Conservation (phyloP, 495 filamentous ascomycete species). For the Terfezia boudieri region DNA sequence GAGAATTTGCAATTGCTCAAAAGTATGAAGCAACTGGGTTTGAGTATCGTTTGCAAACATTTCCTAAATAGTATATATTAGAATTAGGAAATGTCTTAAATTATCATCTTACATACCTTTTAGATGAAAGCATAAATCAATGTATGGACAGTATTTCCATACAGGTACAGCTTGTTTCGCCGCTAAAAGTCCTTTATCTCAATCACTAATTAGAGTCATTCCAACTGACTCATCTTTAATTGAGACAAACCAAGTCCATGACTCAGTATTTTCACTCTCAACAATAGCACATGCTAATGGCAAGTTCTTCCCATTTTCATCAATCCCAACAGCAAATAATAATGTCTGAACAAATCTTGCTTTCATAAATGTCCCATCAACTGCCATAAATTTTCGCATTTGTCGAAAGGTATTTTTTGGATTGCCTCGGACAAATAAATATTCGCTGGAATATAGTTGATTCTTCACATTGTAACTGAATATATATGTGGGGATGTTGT, state of each 20-base stretch:
- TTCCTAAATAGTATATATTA: neutral
- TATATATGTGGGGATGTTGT: no score
- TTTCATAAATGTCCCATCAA: constrained; percentile 4
- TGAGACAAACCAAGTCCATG: constrained; percentile 1
- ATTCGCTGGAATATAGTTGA: neutral
- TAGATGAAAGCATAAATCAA: no score
- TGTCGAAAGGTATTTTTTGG: neutral
- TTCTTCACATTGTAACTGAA: no score
- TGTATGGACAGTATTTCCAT: no score
- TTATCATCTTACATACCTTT: neutral
- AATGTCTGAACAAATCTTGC: neutral
- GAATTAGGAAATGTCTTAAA: neutral
- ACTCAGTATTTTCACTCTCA: constrained; percentile 2
- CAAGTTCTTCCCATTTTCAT: neutral
- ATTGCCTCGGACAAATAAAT: constrained; percentile 1
- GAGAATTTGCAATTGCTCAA: constrained; percentile 2
- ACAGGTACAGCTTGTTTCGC: neutral
- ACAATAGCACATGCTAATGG: constrained; percentile 4
- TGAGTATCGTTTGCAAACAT: no score
- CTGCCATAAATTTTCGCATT: neutral
- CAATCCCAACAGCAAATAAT: constrained; percentile 1
- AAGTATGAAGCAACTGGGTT: neutral
- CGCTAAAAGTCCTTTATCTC: constrained; percentile 1
- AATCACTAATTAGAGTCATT: constrained; percentile 1
- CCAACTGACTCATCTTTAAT: neutral